Base-by-base conservation (phyloP, 208 protist genomes). In the Strigomonas galati region DNA sequence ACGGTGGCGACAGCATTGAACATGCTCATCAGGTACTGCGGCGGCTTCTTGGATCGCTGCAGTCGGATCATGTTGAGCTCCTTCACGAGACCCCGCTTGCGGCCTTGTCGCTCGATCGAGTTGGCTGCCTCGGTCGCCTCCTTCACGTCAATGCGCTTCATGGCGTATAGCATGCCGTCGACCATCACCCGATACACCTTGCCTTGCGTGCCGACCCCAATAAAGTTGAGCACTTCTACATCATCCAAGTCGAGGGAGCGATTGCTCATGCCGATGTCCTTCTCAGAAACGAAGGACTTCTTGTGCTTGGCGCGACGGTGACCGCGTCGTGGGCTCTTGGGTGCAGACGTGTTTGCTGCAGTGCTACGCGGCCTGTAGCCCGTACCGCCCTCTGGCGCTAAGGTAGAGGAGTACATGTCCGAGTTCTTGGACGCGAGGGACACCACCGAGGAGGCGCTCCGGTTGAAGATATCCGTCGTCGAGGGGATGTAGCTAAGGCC, bases 51-150 rank as follows among this genome's bases (percentile, higher is more conserved):
- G 28, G 28, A 46, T 6, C 67, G 57, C 69, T 93, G 90, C 54
- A 87, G 57, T 7, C 72, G 74, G 53, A 96, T 93, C 81, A 93
- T 93, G 14, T 89, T 85, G 7, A 96, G 67, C 74, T 96, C 87
- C 74, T 91, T 88, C 53, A 96, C 82, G 17, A 96, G 67, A n/a
- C 87, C 85, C 14, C 77, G 71, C 67, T 96, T 93, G 28, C 85
- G 78, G 12, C 85, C 85, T 58, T 96, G 90, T 9, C 84, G 75
- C 72, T 96, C 90, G 9, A 85, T 82, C 19, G 72, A 67, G 62
- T 92, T 86, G 1, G 77, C 84, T 14, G 85, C 79, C 60, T 89
- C 76, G n/a, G 70, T 87, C 17, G 85, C 84, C 64, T 83, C 85
- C 26, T 76, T 82, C 40, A 93, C 76, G 72, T 92, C 80, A 49